Evolutionary conservation across 352 stramenopile genomes (phyloP), one percentile per base, ranked within the genome.

Genomic region (Phytophthora sojae): DNA sequence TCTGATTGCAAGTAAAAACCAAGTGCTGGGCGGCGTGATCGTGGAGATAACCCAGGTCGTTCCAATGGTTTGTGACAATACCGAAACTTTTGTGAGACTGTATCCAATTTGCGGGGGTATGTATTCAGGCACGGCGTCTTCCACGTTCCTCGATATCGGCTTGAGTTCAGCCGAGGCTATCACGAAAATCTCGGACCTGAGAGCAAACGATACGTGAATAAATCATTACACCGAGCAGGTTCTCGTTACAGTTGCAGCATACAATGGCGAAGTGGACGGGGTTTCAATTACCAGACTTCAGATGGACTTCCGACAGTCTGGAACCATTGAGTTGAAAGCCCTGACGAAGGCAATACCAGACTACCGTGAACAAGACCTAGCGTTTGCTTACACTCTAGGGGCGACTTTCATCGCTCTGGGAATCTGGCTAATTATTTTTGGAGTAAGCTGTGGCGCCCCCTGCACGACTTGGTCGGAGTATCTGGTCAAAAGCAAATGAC

Each of bases 11-110:
- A 8, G 49, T 25, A 15, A 69, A 52, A 80, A 86, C 62, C 68
- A 75, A 14, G 71, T 83, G 9, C 57, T 86, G 3, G 76, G 73
- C 15, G 72, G 69, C 21, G 42, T 50, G 17, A 50, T 50, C 35
- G 8, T 42, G 12, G 35, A 42, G 12, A 42, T 9, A 42, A 42
- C 35, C 35, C 35, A 9, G 7, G 7, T 42, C 8, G 2, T 9
- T 42, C 8, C 12, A 9, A 14, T 9, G 35, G 12, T 15, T 14
- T 42, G 35, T 12, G 12, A 14, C 35, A 15, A 9, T 14, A 42
- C 35, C 35, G 35, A 42, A 42, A 6, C 35, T 9, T 15, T 42
- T 42, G 12, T 42, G 2, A 9, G 12, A 42, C 12, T 42, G 35
- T 14, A 42, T 15, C 35, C 35, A 42, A 15, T 15, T 42, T 42